phyloP scores from a whole-genome alignment of 2,329 filamentous ascomycete species.

The Elsinoe fawcettii region DNA sequence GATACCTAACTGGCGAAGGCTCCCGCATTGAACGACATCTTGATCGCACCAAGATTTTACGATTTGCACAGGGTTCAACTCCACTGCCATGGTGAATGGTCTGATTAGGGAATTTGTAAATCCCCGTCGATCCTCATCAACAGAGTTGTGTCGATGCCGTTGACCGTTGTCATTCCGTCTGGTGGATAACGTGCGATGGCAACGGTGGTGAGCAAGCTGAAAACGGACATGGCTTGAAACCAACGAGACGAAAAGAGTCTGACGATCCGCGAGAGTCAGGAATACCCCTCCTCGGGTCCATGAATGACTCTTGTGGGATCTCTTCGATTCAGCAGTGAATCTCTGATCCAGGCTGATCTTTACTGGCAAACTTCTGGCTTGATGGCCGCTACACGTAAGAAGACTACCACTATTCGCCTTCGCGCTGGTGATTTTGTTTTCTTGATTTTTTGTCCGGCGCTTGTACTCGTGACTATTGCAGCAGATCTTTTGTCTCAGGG shows the following conservation, averaged over 20 bases:
- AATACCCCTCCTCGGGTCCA: slow-evolving; percentile 2
- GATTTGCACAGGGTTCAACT: slow-evolving; percentile 3
- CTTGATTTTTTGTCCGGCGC: not conserved
- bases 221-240: not conserved
- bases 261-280: not conserved
- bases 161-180: not conserved
- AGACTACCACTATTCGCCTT: not conserved
- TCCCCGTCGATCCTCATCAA: not conserved
- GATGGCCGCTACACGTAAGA: not conserved
- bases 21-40: slow-evolving; percentile 4
- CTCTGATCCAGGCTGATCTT: not conserved
- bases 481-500: slow-evolving; percentile 7
- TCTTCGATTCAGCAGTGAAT: not conserved
- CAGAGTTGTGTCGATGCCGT: not conserved
- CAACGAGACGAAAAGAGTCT: not conserved
- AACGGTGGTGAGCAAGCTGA: not conserved
- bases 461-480: slow-evolving; percentile 1
- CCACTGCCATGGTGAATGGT: not conserved
- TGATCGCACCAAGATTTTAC: not conserved
- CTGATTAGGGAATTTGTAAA: not conserved
- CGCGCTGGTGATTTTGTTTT: not conserved
- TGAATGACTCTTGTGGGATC: slow-evolving; percentile 5
- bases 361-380: not conserved
- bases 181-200: not conserved
- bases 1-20: slow-evolving; percentile 7